Percentiles rank a stretch among this genome's conserved stretches.
phyloP scores from a whole-genome alignment of 139 green algal species.

The Tetraselmis chui region DNA sequence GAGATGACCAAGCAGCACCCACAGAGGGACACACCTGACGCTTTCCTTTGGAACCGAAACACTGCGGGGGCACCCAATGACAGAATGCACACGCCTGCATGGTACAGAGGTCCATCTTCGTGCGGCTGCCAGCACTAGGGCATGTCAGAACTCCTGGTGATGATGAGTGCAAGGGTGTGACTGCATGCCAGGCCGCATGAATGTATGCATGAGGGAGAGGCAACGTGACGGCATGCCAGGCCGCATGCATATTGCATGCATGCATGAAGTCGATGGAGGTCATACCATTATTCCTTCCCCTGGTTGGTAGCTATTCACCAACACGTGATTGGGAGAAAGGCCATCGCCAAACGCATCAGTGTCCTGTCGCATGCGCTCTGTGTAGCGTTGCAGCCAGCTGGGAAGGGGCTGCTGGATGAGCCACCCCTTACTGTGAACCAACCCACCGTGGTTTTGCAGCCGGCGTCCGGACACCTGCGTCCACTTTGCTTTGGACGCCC shows the following conservation, averaged over 20 bases:
- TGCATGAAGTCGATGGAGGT: background rate
- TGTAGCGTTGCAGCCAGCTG: slow-evolving; percentile 37
- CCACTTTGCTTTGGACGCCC: slow-evolving; percentile 31
- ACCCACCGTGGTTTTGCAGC: slow-evolving; percentile 51
- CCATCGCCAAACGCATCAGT: slow-evolving; percentile 11
- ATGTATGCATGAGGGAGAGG: background rate
- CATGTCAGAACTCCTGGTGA: too few relatives aligned
- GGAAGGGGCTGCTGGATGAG: slow-evolving; percentile 49
- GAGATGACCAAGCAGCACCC: background rate
- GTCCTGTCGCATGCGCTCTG: slow-evolving; percentile 20
- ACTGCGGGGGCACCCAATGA: slow-evolving; percentile 45
- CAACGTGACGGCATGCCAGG: too few relatives aligned
- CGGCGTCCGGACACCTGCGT: slow-evolving; percentile 50
- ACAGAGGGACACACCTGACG: slow-evolving; percentile 8
- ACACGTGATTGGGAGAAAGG: slow-evolving; percentile 48
- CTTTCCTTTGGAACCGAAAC: slow-evolving; percentile 51
- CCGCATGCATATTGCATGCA: background rate
- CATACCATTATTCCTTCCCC: slow-evolving; percentile 56
- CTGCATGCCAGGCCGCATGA: background rate
- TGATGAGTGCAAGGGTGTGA: too few relatives aligned
- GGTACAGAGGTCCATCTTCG: slow-evolving; percentile 56
- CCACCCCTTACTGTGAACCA: slow-evolving; percentile 39
- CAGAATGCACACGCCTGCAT: slow-evolving; percentile 49
- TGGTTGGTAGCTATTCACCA: slow-evolving; percentile 55
- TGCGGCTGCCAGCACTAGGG: slow-evolving; percentile 39